Base-by-base conservation (phyloP, 192 early-diverging fungal genomes). In the Coemansia sp. region DNA sequence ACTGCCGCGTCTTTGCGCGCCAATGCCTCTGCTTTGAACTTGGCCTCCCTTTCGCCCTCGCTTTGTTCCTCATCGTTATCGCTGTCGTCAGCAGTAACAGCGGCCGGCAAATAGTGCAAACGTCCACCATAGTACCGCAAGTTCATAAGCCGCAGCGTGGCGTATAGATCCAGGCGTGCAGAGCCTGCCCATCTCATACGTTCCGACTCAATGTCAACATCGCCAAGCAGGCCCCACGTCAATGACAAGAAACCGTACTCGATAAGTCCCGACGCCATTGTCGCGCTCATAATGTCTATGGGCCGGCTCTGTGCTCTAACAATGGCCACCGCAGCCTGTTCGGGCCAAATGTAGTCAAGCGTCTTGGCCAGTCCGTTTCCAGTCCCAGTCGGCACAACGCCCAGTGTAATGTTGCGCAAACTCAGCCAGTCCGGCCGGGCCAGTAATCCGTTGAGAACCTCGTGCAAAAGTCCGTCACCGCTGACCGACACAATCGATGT, bases 201-300 rank as follows among this genome's bases (percentile, higher is more conserved):
- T 63, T 86, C 85, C 2, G 84, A 85, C 58, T 86, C 85, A 31
- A 86, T 85, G 34, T 86, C 85, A 4, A 85, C 70, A 54, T 86
- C 85, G 6, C 82, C 82, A 38, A 83, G 65, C 67, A 85, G 66
- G 1, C 84, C 85, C 85, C 84, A 86, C 26, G 79, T 81, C 66
- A 84, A 70, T 4, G 82, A 70, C 31, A 86, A 61, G 64, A 84
- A 82, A 25, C 84, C 77, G 46, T 85, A 79, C 20, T 82, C 71
- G 14, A 65, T 71, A n/a, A 55, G 62, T 8, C 82, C 81, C 1
- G 65, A 65, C 1, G 64, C 67, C 52, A 77, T 61, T 18, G 82
- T 79, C 4, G 76, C 63, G 21, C 82, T 81, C 81, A 83, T 84
- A 26, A 86, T 84, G 46, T 86, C 85, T 47, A 86, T 51, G 36